Evolutionary conservation across 2,329 filamentous ascomycete genomes (phyloP).

Genomic region (Colletotrichum chlorophyti): DNA sequence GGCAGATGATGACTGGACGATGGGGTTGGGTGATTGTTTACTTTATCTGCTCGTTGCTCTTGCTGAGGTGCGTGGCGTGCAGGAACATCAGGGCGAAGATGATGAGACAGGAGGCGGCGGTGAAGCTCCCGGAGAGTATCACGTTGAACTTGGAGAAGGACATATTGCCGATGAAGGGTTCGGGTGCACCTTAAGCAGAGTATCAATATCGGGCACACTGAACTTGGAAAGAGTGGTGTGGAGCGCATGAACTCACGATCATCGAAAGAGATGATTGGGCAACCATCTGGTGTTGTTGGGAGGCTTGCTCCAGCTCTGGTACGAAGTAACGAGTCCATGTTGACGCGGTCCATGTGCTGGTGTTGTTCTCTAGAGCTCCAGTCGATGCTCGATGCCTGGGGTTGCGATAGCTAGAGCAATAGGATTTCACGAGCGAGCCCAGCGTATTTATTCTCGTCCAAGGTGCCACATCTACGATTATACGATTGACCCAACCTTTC

Average conservation of each 20-base stretch:
- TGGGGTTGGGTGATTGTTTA: too few relatives aligned
- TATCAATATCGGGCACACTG: neutral
- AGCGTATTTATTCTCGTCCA: neutral
- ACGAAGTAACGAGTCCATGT: neutral
- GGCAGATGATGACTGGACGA: too few relatives aligned
- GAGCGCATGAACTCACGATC: neutral
- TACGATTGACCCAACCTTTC: too few relatives aligned
- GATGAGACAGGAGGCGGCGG: conserved; percentile 38
- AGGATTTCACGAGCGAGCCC: neutral
- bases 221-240: neutral
- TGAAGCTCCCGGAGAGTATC: conserved; percentile 43
- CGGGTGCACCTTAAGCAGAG: neutral
- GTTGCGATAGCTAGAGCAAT: too few relatives aligned
- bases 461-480: too few relatives aligned
- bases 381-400: too few relatives aligned
- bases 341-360: too few relatives aligned
- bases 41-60: conserved; percentile 49
- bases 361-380: too few relatives aligned
- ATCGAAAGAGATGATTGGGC: conserved; percentile 6
- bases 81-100: conserved; percentile 39
- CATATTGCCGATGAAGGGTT: conserved; percentile 8
- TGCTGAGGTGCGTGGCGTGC: conserved; percentile 47
- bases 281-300: neutral
- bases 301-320: neutral
- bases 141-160: conserved; percentile 39